Evolutionary conservation across 306 rosid species (phyloP), one percentile per base, ranked within the genome.

Genomic region (Vigna nakashimae): DNA sequence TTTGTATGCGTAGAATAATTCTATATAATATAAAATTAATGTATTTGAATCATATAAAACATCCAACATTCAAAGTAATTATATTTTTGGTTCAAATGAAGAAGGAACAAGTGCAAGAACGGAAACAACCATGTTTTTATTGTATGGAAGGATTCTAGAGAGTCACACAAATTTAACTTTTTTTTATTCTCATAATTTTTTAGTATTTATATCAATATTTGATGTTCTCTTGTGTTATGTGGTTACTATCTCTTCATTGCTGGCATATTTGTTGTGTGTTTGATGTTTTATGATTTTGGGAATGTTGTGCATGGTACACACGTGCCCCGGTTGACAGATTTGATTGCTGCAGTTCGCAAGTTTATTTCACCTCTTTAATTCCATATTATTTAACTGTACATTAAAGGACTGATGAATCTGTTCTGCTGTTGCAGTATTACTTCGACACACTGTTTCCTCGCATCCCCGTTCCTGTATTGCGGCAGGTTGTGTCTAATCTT

Each of bases 401-500:
- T 14, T 79, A 73, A 72, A 45, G 26, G 51, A 76, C 71, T 82
- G 71, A 87, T 56, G 36, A 72, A 38, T 67, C 40, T 88, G 45
- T 78, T 87, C 69, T 79, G 15, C 55, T 80, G 36, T 73, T 86
- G 91, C 99, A 95, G 99, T 95, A 95, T 80, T 95, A 95, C 86
- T 95, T 92, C 18, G 99, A 95, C 86, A 95, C 99, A 26, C 98
- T 95, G 60, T 92, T 95, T 82, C 99, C 99, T 32, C 94, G 99
- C 74, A 90, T 95, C 76, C 99, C 99, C 18, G 98, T 95, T 83
- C 98, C 99, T 80, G 99, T 95, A 34, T 1, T 95, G 89, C 88
- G 99, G 73, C 99, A 95, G 87, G 89, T 95, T 76, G 87, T 83
- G 43, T 65, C 91, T 64, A 70, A 90, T 86, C 97, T 92, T 30